These are phyloP conservation scores for Fusarium hostae DNA, from an alignment of 2,329 filamentous ascomycete genomes.

Conservation along the genomic window DNA sequence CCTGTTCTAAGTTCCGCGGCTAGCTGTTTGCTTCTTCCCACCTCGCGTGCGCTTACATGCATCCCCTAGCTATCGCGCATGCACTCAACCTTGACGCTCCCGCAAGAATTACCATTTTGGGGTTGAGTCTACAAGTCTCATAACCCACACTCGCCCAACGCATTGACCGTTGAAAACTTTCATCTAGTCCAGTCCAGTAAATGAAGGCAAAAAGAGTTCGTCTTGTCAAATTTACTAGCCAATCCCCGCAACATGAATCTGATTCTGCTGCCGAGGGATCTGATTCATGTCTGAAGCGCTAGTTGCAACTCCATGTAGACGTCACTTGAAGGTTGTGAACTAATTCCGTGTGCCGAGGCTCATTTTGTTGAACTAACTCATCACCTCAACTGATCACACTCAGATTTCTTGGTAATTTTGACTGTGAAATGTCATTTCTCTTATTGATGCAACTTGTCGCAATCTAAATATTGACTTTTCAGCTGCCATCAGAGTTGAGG, in stretches of 20 bases:
- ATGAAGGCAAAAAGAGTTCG: neutral
- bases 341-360: constrained; percentile 24
- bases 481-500: neutral
- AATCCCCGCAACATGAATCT: neutral
- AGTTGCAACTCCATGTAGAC: constrained; percentile 15
- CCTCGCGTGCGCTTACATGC: constrained; percentile 22
- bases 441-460: neutral
- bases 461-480: neutral
- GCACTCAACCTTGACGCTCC: constrained; percentile 14
- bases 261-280: neutral
- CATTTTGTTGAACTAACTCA: constrained; percentile 6
- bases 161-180: constrained; percentile 3
- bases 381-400: neutral
- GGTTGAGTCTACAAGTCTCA: constrained; percentile 3
- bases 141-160: neutral
- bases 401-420: neutral
- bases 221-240: neutral
- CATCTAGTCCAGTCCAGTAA: neutral
- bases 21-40: constrained; percentile 3
- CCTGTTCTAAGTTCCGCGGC: neutral
- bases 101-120: constrained; percentile 38
- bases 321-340: neutral
- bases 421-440: neutral
- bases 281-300: constrained; percentile 3
- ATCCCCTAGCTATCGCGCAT: constrained; percentile 13